phyloP scores from a whole-genome alignment of 2,329 filamentous ascomycete species.

The Xylaria sp. region DNA sequence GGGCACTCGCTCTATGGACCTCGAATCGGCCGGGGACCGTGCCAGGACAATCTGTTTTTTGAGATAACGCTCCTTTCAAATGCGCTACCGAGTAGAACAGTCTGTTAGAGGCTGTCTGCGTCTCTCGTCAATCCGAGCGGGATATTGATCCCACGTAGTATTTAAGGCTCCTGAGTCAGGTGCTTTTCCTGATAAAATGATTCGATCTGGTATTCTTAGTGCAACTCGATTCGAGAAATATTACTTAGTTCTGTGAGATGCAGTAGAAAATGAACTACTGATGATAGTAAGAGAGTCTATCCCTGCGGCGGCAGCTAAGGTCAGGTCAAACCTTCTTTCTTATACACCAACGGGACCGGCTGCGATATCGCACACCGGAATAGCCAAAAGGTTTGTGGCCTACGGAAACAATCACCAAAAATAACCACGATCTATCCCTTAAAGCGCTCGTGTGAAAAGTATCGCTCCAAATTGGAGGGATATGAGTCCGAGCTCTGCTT shows the following conservation, averaged over 20 bases:
- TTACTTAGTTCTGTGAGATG: neutral
- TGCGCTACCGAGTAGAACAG: neutral
- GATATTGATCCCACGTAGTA: neutral
- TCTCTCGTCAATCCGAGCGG: neutral
- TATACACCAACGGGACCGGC: neutral
- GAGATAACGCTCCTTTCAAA: neutral
- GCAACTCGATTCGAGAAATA: neutral
- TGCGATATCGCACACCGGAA: conserved; percentile 32
- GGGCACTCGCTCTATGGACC: neutral
- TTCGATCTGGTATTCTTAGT: neutral
- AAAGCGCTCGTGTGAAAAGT: neutral
- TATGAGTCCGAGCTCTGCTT: conserved; percentile 12
- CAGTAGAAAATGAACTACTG: neutral
- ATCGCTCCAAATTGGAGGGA: neutral
- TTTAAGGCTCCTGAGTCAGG: neutral
- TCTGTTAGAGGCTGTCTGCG: neutral
- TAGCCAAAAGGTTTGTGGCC: neutral
- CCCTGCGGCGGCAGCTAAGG: neutral
- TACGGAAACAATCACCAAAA: neutral
- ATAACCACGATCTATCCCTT: neutral
- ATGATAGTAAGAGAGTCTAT: neutral
- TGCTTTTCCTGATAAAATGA: neutral
- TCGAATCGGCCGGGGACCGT: neutral
- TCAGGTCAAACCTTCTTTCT: conserved; percentile 20
- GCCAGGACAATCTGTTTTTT: neutral